A percentile compares a stretch with the other conserved stretches of the same genome.
phyloP scores from a whole-genome alignment of 306 rosid species.

The Rosa lucieae region DNA sequence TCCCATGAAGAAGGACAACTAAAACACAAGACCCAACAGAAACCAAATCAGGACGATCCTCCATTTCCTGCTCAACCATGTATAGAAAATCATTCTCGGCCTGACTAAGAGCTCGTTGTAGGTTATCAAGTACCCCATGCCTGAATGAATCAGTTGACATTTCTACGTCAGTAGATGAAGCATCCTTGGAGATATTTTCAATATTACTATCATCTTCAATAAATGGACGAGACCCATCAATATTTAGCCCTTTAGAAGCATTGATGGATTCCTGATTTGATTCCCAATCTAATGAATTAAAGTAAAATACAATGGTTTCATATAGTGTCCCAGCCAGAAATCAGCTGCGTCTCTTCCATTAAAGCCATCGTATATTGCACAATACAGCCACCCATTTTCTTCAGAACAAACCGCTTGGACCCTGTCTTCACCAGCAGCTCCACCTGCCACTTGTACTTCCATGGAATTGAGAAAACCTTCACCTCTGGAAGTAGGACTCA shows the following conservation, averaged over 20 bases:
- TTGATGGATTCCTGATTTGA: slow-evolving; percentile 39
- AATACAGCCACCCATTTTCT: slow-evolving; percentile 96
- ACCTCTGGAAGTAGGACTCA: slow-evolving; percentile 58
- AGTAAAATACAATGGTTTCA: slow-evolving; percentile 70
- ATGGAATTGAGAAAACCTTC: slow-evolving; percentile 72
- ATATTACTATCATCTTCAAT: slow-evolving; percentile 30
- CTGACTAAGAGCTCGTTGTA: slow-evolving; percentile 65
- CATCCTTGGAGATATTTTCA: slow-evolving; percentile 29
- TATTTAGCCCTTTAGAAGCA: slow-evolving; percentile 28
- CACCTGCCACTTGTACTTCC: slow-evolving; percentile 98
- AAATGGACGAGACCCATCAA: slow-evolving; percentile 39
- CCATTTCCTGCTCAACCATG: slow-evolving; percentile 99
- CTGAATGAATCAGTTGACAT: slow-evolving; percentile 39
- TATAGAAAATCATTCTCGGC: slow-evolving; percentile 85
- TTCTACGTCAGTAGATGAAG: slow-evolving; percentile 28
- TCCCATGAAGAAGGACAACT: slow-evolving; percentile 81
- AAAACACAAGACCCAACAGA: slow-evolving; percentile 94
- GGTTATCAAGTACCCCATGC: slow-evolving; percentile 69
- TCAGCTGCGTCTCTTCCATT: slow-evolving; percentile 99
- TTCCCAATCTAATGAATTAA: slow-evolving; percentile 59
- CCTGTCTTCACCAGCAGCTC: slow-evolving; percentile 99
- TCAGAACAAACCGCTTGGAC: slow-evolving; percentile 99
- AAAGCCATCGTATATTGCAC: slow-evolving; percentile 96
- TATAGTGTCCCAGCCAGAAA: slow-evolving; percentile 92
- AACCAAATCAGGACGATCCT: slow-evolving; percentile 91